phyloP scores from a whole-genome alignment of 2,329 filamentous ascomycete species.

The Juglanconis sp. region DNA sequence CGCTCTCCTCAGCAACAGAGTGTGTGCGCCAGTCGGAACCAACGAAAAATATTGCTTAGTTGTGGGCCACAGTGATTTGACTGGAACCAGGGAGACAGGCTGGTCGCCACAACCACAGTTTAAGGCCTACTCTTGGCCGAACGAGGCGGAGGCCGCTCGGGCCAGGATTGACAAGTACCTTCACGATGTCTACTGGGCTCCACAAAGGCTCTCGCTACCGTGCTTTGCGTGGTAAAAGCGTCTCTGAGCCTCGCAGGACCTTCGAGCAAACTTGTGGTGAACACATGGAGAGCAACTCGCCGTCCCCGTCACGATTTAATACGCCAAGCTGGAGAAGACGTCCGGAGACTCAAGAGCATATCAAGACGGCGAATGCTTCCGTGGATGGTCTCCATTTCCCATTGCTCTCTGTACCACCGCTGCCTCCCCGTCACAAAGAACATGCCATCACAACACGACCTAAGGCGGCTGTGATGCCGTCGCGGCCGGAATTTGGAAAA shows the following conservation, averaged over 20 bases:
- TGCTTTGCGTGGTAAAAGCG: conserved; percentile 29
- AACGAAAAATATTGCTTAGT: no score
- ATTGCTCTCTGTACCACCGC: conserved; percentile 10
- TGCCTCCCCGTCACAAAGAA: conserved; percentile 10
- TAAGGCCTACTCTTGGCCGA: not conserved
- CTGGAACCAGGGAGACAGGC: not conserved
- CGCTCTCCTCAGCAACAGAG: no score
- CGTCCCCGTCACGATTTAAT: conserved; percentile 3
- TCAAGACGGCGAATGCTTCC: not conserved
- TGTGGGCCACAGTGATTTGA: no score
- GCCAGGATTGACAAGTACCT: not conserved
- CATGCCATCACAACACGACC: conserved; percentile 7
- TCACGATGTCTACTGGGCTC: conserved; percentile 17
- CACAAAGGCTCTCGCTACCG: conserved; percentile 33
- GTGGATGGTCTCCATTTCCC: not conserved
- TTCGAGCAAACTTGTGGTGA: conserved; percentile 19
- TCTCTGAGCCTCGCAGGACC: conserved; percentile 24
- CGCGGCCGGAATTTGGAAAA: not conserved
- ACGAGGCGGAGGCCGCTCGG: not conserved
- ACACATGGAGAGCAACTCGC: not conserved
- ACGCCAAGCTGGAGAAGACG: conserved; percentile 14
- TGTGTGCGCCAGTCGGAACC: no score
- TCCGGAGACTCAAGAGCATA: conserved; percentile 15
- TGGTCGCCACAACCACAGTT: not conserved
- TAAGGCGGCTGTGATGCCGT: not conserved